Evolutionary conservation across 1,139 yeast species (phyloP), one percentile per base, ranked within the genome.

Genomic region (Magnusiomyces tetraspermus): DNA sequence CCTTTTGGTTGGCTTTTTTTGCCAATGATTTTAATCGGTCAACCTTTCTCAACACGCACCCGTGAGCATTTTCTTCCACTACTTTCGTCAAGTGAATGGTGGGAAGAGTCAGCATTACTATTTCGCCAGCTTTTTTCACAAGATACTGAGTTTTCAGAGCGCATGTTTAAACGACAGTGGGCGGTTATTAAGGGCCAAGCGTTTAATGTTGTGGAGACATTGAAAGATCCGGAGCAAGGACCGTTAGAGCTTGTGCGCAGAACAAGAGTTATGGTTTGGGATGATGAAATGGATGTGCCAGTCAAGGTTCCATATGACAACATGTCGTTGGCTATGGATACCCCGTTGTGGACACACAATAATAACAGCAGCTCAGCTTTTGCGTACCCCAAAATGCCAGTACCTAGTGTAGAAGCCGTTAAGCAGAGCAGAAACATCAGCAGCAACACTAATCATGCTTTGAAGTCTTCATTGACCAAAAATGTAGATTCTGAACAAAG

Each of bases 181-280:
- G 82, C 87, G 0, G 84, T 84, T 1, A 61, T 85, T 60, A 84
- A 84, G 61, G 94, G 94, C 0, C 92, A 85, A 61, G 88, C 92
- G 0, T 83, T 82, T 67, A 83, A 83, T 59, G 83, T 84, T 6
- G 84, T 83, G 3, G 88, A 84, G 59, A 75, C 83, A 0, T 67
- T 84, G 51, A 80, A 79, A 60, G 67, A 73, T 44, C 72, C 74
- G 1, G 75, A 76, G 47, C 83, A 81, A 50, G 88, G 89, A 0
- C 90, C 89, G 0, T 68, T 83, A 54, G 89, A 83, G 57, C 69
- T 84, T 26, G 82, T 82, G 0, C 71, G 85, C 58, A 67, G 84
- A 49, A 77, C 79, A 21, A 71, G 83, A 51, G 71, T 82, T 44
- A 63, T 79, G 56, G 78, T 84, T 0, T 72, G 78, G 71, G 89